phyloP scores from a whole-genome alignment of 2,329 filamentous ascomycete genomes.

The Dothiorella sarmentorum region DNA sequence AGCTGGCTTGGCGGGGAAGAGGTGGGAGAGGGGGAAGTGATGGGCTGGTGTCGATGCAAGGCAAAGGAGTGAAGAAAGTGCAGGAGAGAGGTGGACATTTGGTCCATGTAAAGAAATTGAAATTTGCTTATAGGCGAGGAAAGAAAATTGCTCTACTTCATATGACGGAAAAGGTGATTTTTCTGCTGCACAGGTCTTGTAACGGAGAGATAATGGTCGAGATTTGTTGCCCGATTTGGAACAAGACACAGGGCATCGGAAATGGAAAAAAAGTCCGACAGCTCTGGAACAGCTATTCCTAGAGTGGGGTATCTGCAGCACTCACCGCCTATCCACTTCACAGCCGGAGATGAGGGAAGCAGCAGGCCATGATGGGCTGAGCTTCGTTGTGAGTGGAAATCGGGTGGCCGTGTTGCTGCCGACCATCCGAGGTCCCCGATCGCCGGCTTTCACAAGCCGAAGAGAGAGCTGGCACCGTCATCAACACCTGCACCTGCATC shows the following conservation, averaged over 20 bases:
- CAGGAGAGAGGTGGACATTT: too few species aligned
- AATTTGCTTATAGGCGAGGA: too few species aligned
- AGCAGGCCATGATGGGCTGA: not conserved
- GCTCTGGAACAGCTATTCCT: not conserved
- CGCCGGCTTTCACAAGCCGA: not conserved
- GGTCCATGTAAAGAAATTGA: too few species aligned
- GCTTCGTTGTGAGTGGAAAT: not conserved
- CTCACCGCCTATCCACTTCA: constrained; percentile 10
- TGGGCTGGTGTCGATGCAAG: too few species aligned
- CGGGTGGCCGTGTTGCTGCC: not conserved
- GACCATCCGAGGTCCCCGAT: constrained; percentile 15
- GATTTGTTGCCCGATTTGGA: not conserved
- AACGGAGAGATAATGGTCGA: too few species aligned
- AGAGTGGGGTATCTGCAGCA: not conserved
- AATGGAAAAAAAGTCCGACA: constrained; percentile 3
- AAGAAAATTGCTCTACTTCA: too few species aligned
- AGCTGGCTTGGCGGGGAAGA: too few species aligned
- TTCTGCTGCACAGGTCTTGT: too few species aligned
- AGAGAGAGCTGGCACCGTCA: not conserved
- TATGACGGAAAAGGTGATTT: too few species aligned
- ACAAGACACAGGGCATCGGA: not conserved
- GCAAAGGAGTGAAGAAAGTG: too few species aligned
- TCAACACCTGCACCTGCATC: not conserved
- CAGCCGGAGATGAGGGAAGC: not conserved
- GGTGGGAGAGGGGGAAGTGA: too few species aligned